Base-by-base conservation (phyloP, 1,284 basidiomycete species). In the Cystobasidium sp. region DNA sequence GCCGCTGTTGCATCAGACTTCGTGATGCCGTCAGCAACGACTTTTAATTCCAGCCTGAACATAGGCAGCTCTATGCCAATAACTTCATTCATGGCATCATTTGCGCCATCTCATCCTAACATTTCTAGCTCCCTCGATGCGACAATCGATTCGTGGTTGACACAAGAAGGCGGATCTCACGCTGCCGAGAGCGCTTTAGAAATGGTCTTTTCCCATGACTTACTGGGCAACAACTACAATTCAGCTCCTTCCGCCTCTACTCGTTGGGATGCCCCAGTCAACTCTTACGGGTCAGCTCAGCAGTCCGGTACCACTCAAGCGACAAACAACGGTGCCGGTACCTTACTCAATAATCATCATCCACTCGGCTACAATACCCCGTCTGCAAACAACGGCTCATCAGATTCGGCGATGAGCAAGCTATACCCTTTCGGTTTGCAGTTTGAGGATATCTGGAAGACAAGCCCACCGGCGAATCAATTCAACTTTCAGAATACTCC, bases 111-210 rank as follows among this genome's bases (percentile, higher is more conserved):
- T 37, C 47, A 47, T 14, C 46, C 44, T 16, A 37, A 14, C 12
- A 44, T n/a, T 6, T 12, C 61, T 16, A 24, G 16, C 18, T 63
- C 61, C 1, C 43, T 63, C 12, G 61, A 63, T 24, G 61, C 61
- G 1, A 63, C 43, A 10, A 47, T 63, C 22, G 61, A 63, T 20
- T 49, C 43, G 5, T 63, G 61, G 61, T 43, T 63, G 9, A 63
- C 61, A 20, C 41, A 43, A 20, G 61, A 63, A 63, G 61, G 61
- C 1, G 61, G 61, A 8, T 49, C 61, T 6, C 44, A 63, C 43
- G 61, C 61, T 6, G 61, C 61, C 10, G 61, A 63, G 24, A 63
- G 47, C n/a, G 61, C 61, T 14, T n/a, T 63, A 6, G 61, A 63
- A 63, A 63, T 63, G 61, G 61, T 63, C 7, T 63, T 63, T 24